phyloP scores from a whole-genome alignment of 306 rosid species.

The Arachis stenosperma region DNA sequence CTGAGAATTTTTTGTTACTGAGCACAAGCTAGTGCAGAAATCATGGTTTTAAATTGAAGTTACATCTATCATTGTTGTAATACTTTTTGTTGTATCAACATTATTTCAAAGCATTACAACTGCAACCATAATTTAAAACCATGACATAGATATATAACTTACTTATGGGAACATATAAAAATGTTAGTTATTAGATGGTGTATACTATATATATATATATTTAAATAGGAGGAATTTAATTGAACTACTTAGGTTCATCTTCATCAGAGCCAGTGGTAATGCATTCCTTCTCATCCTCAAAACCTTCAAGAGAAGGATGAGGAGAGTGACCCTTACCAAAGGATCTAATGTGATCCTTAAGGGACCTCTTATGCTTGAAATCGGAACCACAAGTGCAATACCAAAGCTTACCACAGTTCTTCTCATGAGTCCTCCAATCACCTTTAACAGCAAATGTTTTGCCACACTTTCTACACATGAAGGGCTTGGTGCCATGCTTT shows the following conservation, averaged over 20 bases:
- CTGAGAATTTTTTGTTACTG: conserved; percentile 78
- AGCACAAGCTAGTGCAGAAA: conserved; percentile 53
- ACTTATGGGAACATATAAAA: no score
- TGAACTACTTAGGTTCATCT: conserved; percentile 29
- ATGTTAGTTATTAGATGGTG: conserved; percentile 12
- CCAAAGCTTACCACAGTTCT: conserved; percentile 92
- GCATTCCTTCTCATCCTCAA: conserved; percentile 71
- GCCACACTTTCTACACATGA: conserved; percentile 75
- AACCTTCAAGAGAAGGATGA: conserved; percentile 56
- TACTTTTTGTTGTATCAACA: no score
- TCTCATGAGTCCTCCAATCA: conserved; percentile 95
- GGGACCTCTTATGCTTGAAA: conserved; percentile 91
- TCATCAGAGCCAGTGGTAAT: conserved; percentile 59
- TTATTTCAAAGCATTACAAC: no score
- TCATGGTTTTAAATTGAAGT: no score
- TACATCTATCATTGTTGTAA: no score
- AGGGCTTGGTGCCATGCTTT: conserved; percentile 87
- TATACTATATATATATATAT: no score
- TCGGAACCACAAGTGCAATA: conserved; percentile 90
- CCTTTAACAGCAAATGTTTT: conserved; percentile 87
- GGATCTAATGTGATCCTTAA: conserved; percentile 81
- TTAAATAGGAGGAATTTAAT: no score
- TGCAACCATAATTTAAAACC: no score
- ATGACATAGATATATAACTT: no score
- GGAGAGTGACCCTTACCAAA: conserved; percentile 82